phyloP scores from a whole-genome alignment of 2,329 filamentous ascomycete species.

The Colletotrichum chrysophilum region DNA sequence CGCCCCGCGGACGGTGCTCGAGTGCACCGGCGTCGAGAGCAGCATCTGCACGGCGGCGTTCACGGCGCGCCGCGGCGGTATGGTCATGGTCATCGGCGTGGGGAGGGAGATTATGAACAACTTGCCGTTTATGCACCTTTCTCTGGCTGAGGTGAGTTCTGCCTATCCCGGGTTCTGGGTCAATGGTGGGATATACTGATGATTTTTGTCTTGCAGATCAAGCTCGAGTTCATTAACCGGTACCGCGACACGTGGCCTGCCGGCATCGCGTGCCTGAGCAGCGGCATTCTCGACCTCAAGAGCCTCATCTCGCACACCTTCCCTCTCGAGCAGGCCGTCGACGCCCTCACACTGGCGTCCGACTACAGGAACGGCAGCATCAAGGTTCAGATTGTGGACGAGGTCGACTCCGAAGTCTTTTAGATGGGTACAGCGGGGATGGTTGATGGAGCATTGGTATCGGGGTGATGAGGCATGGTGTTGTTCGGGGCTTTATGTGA shows the following conservation, averaged over 20 bases:
- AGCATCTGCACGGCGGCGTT: slow-evolving; percentile 65
- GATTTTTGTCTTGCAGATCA: slow-evolving; percentile 48
- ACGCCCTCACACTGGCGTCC: slow-evolving; percentile 48
- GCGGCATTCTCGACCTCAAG: slow-evolving; percentile 65
- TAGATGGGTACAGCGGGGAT: background rate
- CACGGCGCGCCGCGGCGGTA: slow-evolving; percentile 61
- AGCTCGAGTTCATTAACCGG: slow-evolving; percentile 73
- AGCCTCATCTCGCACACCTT: slow-evolving; percentile 68
- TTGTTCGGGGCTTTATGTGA: background rate
- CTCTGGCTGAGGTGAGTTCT: slow-evolving; percentile 57
- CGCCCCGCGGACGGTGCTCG: slow-evolving; percentile 63
- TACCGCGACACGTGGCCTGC: slow-evolving; percentile 74
- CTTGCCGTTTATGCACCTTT: slow-evolving; percentile 70
- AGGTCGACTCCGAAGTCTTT: slow-evolving; percentile 12
- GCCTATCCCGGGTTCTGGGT: rapidly evolving
- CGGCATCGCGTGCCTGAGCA: slow-evolving; percentile 64
- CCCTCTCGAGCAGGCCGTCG: slow-evolving; percentile 64
- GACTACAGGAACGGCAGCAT: slow-evolving; percentile 38
- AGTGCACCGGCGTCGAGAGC: slow-evolving; percentile 71
- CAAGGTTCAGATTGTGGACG: slow-evolving; percentile 40
- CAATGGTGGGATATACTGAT: background rate
- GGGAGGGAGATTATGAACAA: slow-evolving; percentile 68
- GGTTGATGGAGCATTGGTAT: background rate
- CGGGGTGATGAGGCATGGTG: background rate
- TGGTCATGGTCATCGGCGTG: slow-evolving; percentile 69